Base-by-base conservation (phyloP, 805 yeast genomes). In the Wickerhamomyces bisporus region DNA sequence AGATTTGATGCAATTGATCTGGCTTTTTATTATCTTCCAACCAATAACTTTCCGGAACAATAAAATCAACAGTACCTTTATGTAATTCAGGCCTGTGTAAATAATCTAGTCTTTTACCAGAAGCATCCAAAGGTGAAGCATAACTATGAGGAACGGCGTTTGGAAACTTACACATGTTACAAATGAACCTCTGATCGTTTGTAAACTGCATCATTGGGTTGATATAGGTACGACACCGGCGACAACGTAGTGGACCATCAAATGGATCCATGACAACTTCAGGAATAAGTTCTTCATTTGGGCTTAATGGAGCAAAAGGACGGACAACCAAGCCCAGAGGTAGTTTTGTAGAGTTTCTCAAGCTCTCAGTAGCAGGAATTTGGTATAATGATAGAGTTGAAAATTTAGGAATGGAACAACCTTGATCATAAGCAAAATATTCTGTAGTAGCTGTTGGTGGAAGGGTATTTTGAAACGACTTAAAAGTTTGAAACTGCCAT, bases 161-260 rank as follows among this genome's bases (percentile, higher is more conserved):
- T 38, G 86, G 74, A 49, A 83, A 84, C 44, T 78, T 79, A 64
- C 98, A 93, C 53, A 93, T 74, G 60, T 91, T 91, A 68, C 98
- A 93, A 11, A 76, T 68, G 60, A 86, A 84, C 40, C 64, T 66
- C 30, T 79, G 74, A 20, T 80, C 79, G 38, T 71, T 72, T 6
- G 76, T 70, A 37, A 71, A 65, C 47, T 77, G 79, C 79, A 85
- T 82, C 15, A 79, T 75, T 4, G 97, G 94, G 57, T 91, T 93
- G 44, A 88, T 70, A 59, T 88, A 93, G 1, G 96, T 77, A 39
- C 96, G 76, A 64, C 99, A 93, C 44, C 98, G 80, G 48, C 77
- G 75, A 62, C 99, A 93, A 49, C 99, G 75, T 25, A 94, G 81
- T 0, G 96, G 95, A 1, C 87, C 86, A 13, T 70, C 70, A 29